phyloP scores from a whole-genome alignment of 202 grass and related monocot species.

The Miscanthus sacchariflorus region DNA sequence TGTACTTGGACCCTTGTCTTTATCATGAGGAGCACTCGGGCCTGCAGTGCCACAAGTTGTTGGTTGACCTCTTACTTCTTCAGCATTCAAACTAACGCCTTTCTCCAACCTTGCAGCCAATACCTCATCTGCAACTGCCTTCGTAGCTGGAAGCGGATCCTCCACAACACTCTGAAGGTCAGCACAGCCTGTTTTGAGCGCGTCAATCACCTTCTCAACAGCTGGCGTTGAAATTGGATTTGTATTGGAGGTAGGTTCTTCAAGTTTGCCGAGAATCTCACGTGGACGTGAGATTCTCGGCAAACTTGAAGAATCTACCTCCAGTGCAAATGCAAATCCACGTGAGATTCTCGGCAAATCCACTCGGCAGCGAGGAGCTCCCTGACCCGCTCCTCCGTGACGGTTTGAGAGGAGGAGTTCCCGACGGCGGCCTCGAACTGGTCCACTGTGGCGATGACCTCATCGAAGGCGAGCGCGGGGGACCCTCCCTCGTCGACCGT shows the following conservation, averaged over 20 bases:
- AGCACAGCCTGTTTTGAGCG: slow-evolving; percentile 54
- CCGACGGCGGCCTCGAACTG: no score
- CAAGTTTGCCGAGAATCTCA: background rate
- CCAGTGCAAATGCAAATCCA: no score
- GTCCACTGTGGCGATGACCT: no score
- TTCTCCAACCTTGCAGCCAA: slow-evolving; percentile 40
- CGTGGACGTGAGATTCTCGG: slow-evolving; percentile 18
- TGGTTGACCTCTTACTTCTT: background rate
- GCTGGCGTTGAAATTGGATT: slow-evolving; percentile 50
- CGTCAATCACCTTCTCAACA: slow-evolving; percentile 45
- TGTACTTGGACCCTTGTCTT: no score
- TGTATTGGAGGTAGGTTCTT: slow-evolving; percentile 27
- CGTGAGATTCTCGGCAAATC: no score
- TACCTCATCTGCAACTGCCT: slow-evolving; percentile 54
- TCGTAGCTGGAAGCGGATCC: slow-evolving; percentile 67
- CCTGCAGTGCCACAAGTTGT: no score
- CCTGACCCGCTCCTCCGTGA: no score
- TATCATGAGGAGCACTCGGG: no score
- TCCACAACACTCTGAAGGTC: slow-evolving; percentile 53
- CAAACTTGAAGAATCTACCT: background rate
- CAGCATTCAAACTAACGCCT: slow-evolving; percentile 17
- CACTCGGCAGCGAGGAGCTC: no score
- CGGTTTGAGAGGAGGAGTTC: no score
- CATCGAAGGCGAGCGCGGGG: no score
- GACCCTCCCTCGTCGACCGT: no score